Base-by-base conservation (phyloP, 257 asterid species). In the Forsythia viridissima region DNA sequence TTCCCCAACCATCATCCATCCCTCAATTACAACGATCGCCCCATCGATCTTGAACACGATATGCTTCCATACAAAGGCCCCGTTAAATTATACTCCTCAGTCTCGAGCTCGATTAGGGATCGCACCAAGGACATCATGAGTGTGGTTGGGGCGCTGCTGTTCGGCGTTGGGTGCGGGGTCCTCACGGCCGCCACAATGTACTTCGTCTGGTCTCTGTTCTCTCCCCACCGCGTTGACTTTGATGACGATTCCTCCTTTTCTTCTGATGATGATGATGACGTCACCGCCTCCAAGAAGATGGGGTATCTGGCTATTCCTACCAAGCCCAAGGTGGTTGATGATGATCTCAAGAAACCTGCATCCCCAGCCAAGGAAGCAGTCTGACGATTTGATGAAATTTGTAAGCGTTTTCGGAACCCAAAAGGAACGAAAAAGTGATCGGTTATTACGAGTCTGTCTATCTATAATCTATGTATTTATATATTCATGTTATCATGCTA, bases 151-250 rank as follows among this genome's bases (percentile, higher is more conserved):
- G 97, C 93, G 11, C 82, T 91, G 88, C 88, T 93, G 18, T 91
- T 91, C 43, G 98, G 96, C 39, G 92, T 93, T 11, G 97, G 94
- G 1, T 91, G 98, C 44, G 98, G 97, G 10, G 97, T 89, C 18
- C 86, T 93, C 30, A 89, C 98, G 10, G 97, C 91, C 0, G 94
- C 96, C 0, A 81, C 88, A 6, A 84, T 93, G 91, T 93, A 90
- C 80, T 80, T 89, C 74, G 20, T 91, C 70, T 90, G 96, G 97
- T 88, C 90, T 13, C 82, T 93, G 66, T 90, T 81, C 82, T 80
- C 90, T 13, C 92, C 94, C 8, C 55, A 85, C 79, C 86, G 89
- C 37, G 84, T 88, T 42, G 92, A 86, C 34, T 82, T 79, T 16
- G 94, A 82, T n/a, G 94, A 88, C 70, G 73, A 71, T 38, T 86